phyloP scores from a whole-genome alignment of 169 alveolate genomes.

The Plasmodium knowlesi region DNA sequence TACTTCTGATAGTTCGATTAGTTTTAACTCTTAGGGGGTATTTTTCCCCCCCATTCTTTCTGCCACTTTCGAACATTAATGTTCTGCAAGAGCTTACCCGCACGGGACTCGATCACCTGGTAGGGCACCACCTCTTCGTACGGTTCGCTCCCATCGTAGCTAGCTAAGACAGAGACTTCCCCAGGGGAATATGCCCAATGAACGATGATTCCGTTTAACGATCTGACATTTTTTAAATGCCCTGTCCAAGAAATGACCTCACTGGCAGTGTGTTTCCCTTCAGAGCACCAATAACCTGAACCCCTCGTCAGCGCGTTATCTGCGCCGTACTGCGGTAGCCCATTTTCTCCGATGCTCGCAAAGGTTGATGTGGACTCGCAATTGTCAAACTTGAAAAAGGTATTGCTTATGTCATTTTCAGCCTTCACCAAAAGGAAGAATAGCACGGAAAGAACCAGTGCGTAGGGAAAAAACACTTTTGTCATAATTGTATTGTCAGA shows the following conservation, averaged over 20 bases:
- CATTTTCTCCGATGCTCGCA: slow-evolving; percentile 79
- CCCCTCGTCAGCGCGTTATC: slow-evolving; percentile 84
- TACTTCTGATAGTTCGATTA: background rate
- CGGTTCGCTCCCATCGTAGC: slow-evolving; percentile 76
- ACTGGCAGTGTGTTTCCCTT: slow-evolving; percentile 79
- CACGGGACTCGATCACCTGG: slow-evolving; percentile 77
- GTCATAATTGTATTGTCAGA: slow-evolving; percentile 31
- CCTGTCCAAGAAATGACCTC: slow-evolving; percentile 79
- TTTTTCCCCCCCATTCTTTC: background rate
- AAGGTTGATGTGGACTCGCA: slow-evolving; percentile 64
- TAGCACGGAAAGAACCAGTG: slow-evolving; percentile 10
- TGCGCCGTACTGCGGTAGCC: slow-evolving; percentile 84
- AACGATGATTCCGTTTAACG: slow-evolving; percentile 68
- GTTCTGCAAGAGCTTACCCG: background rate
- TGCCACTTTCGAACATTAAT: background rate
- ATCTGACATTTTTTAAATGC: slow-evolving; percentile 78
- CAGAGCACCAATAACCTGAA: slow-evolving; percentile 87
- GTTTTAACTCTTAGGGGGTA: background rate
- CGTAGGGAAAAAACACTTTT: slow-evolving; percentile 46
- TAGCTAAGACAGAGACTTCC: slow-evolving; percentile 78
- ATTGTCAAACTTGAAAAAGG: slow-evolving; percentile 64
- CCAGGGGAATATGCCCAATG: slow-evolving; percentile 76
- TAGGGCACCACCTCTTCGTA: slow-evolving; percentile 84
- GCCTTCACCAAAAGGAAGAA: slow-evolving; percentile 47
- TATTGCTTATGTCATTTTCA: slow-evolving; percentile 64